Conservation (phyloP, 768 basidiomycete genomes). For the Dendrothele bispora region DNA sequence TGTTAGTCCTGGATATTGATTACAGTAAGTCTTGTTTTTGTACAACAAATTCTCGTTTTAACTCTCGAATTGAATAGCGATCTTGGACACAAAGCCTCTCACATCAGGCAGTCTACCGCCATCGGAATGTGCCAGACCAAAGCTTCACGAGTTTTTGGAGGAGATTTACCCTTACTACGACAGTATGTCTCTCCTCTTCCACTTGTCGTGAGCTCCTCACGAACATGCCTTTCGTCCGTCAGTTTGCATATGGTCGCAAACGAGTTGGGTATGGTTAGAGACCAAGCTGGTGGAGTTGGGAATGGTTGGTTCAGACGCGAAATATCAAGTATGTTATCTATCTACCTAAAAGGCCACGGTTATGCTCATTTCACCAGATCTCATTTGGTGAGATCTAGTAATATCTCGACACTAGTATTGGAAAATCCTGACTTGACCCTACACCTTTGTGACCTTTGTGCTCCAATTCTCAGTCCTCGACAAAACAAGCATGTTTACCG, state of each 20-base stretch:
- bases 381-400: conserved; percentile 56
- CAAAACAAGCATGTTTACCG: conserved; percentile 87
- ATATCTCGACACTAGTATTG: neutral
- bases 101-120: conserved; percentile 81
- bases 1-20: conserved; percentile 87
- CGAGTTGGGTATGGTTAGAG: conserved; percentile 89
- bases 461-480: conserved; percentile 80
- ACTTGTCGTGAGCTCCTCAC: neutral
- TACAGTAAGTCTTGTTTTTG: conserved; percentile 47
- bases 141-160: conserved; percentile 82
- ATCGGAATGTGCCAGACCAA: conserved; percentile 78
- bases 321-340: conserved; percentile 73
- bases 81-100: conserved; percentile 82
- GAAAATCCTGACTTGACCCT: neutral
- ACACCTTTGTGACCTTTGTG: no score
- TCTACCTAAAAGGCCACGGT: no score
- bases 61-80: conserved; percentile 55
- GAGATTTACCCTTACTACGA: conserved; percentile 82
- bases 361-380: conserved; percentile 39
- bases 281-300: conserved; percentile 84
- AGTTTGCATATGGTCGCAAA: conserved; percentile 90
- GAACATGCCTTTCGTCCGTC: neutral
- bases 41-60: conserved; percentile 7
- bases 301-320: conserved; percentile 70
- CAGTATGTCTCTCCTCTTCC: conserved; percentile 35